Conservation (phyloP, 1,139 yeast species). For the Geotrichum bryndzae region DNA sequence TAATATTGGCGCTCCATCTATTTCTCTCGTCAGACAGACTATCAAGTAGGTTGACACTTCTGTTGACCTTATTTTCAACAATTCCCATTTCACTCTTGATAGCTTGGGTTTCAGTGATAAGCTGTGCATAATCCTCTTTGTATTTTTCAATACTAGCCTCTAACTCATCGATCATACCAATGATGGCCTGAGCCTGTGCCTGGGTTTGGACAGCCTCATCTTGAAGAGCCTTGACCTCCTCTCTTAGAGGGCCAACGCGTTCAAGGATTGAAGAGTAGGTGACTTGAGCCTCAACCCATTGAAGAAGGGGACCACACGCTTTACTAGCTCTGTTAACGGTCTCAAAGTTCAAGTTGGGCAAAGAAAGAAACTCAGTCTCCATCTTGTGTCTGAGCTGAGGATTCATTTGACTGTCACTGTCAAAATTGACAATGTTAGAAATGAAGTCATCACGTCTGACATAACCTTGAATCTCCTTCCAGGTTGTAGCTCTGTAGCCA, state of each 20-base stretch:
- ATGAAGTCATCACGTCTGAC: constrained; percentile 86
- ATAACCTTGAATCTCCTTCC: constrained; percentile 83
- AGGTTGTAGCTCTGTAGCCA: constrained; percentile 60
- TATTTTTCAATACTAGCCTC: constrained; percentile 62
- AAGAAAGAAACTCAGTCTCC: constrained; percentile 54
- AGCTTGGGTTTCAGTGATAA: constrained; percentile 72
- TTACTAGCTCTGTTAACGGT: constrained; percentile 84
- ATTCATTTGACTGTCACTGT: constrained; percentile 56
- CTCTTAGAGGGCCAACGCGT: constrained; percentile 65
- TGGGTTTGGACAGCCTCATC: constrained; percentile 56
- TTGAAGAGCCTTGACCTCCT: constrained; percentile 60
- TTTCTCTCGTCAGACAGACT: constrained; percentile 60
- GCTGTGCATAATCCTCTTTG: constrained; percentile 60
- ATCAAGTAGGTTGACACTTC: constrained; percentile 60
- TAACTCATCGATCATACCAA: constrained; percentile 73
- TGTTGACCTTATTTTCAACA: constrained; percentile 55
- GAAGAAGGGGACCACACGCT: constrained; percentile 88
- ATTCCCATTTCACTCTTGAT: constrained; percentile 63
- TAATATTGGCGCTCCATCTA: constrained; percentile 66
- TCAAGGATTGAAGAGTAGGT: constrained; percentile 63
- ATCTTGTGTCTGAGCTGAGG: constrained; percentile 48
- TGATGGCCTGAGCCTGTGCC: constrained; percentile 58
- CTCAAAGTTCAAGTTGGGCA: constrained; percentile 63
- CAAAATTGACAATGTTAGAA: constrained; percentile 69
- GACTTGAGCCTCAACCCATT: constrained; percentile 88